Evolutionary conservation across 768 basidiomycete genomes (phyloP), one percentile per base, ranked within the genome.

Genomic region (Leucosporidium scottii): DNA sequence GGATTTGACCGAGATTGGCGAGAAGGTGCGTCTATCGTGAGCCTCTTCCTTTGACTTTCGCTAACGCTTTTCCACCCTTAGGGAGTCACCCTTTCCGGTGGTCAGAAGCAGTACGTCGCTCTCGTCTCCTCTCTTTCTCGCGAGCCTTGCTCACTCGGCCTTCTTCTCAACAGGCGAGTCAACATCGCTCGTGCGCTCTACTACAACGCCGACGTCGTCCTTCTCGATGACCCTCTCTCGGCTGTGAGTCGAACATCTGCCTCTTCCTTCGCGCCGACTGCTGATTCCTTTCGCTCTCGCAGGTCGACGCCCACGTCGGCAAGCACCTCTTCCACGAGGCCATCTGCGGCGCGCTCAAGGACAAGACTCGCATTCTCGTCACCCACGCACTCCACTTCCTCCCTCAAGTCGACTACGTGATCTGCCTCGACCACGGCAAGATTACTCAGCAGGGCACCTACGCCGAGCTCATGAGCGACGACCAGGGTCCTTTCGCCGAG

Each of bases 301-400:
- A 9, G n/a, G 65, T 20, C 20, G 93, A 97, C 76, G 91, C 91
- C 8, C 91, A 93, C 75, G 91, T 94, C 61, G 92, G 91, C 36
- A 89, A 88, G 77, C 83, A 85, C 3, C 85, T 93, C 17, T 83
- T 94, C 58, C 30, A 50, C 48, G 82, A 85, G 65, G 74, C 77
- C 36, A 76, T 80, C 61, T 77, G 76, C 4, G 84, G 85, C 63
- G 83, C 82, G 21, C 80, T 84, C 20, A 75, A 80, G 7, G 84
- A 82, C 54, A 91, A 90, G 77, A 94, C 93, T 12, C 84, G 90
- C 34, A 81, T 97, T 56, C 60, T 97, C 61, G 91, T 94, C 56
- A 97, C 93, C 0, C 91, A 94, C 75, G 91, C 90, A 1, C 82
- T 94, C 13, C 91, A 94, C 78, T 89, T 93, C 81, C 83, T 97